phyloP scores from a whole-genome alignment of 371 early-diverging fungal genomes.

The Lichtheimia ramosa region DNA sequence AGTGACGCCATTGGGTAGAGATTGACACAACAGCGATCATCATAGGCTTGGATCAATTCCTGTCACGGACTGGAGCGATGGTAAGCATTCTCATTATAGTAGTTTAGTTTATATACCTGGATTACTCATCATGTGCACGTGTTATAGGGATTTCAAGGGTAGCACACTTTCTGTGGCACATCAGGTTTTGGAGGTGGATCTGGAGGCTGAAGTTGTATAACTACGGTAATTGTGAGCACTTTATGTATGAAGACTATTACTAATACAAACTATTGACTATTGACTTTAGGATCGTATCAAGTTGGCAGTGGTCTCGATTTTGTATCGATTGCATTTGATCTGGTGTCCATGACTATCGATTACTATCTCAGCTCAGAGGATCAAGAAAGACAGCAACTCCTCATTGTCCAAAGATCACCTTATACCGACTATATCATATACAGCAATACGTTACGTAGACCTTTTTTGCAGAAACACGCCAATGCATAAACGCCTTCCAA shows the following conservation, averaged over 20 bases:
- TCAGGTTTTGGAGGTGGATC: constrained; percentile 72
- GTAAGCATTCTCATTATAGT: constrained; percentile 19
- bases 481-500: too few species aligned
- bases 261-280: neutral
- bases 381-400: constrained; percentile 38
- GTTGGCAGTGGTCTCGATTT: constrained; percentile 72
- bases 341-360: constrained; percentile 70
- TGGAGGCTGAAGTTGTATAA: constrained; percentile 73
- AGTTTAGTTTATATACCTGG: neutral
- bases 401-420: too few species aligned
- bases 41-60: constrained; percentile 77
- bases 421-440: too few species aligned
- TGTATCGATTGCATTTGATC: constrained; percentile 78
- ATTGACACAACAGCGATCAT: neutral
- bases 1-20: too few species aligned
- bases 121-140: neutral
- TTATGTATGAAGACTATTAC: neutral
- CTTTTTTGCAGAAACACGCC: too few species aligned
- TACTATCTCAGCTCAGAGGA: constrained; percentile 39
- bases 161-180: constrained; percentile 82
- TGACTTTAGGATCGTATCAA: constrained; percentile 46
- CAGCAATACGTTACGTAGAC: too few species aligned
- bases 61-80: constrained; percentile 87
- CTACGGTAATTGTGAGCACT: constrained; percentile 48
- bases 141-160: constrained; percentile 86